Evolutionary conservation across 768 basidiomycete species (phyloP).

Genomic region (Vararia minispora): DNA sequence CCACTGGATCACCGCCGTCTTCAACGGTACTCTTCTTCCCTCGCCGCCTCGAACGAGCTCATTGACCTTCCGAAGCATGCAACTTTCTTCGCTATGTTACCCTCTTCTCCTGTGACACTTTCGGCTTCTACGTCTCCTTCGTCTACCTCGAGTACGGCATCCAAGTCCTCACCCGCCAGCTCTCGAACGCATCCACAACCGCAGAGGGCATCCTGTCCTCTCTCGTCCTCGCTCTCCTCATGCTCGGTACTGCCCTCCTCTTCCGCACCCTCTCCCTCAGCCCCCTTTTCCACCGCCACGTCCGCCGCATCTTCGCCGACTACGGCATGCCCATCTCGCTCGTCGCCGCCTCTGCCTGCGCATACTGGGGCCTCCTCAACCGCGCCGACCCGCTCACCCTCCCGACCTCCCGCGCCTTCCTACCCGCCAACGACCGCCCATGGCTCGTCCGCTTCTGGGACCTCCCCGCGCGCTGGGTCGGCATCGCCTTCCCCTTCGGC

Average conservation of each 20-base stretch:
- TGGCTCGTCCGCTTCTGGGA: slow-evolving; percentile 92
- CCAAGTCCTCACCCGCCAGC: slow-evolving; percentile 71
- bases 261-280: slow-evolving; percentile 58
- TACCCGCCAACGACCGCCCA: slow-evolving; percentile 54
- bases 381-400: slow-evolving; percentile 48
- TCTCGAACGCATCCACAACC: slow-evolving; percentile 26
- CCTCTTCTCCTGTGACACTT: slow-evolving; percentile 83
- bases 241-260: slow-evolving; percentile 64
- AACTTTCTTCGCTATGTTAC: slow-evolving; percentile 83
- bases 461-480: slow-evolving; percentile 80
- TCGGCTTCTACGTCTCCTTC: slow-evolving; percentile 89
- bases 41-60: neutral
- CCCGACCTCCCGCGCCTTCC: slow-evolving; percentile 58
- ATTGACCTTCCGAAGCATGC: slow-evolving; percentile 45
- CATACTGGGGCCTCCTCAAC: slow-evolving; percentile 80
- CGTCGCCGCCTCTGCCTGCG: slow-evolving; percentile 62
- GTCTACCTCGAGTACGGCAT: slow-evolving; percentile 86
- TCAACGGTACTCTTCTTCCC: slow-evolving; percentile 47
- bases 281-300: slow-evolving; percentile 58
- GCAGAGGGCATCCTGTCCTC: slow-evolving; percentile 44
- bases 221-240: slow-evolving; percentile 66
- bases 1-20: slow-evolving; percentile 70
- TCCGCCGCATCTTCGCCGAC: slow-evolving; percentile 69
- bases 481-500: slow-evolving; percentile 83
- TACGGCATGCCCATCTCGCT: slow-evolving; percentile 90